Evolutionary conservation across 257 asterid genomes (phyloP), one percentile per base, ranked within the genome.

Genomic region (Linaria vulgaris): DNA sequence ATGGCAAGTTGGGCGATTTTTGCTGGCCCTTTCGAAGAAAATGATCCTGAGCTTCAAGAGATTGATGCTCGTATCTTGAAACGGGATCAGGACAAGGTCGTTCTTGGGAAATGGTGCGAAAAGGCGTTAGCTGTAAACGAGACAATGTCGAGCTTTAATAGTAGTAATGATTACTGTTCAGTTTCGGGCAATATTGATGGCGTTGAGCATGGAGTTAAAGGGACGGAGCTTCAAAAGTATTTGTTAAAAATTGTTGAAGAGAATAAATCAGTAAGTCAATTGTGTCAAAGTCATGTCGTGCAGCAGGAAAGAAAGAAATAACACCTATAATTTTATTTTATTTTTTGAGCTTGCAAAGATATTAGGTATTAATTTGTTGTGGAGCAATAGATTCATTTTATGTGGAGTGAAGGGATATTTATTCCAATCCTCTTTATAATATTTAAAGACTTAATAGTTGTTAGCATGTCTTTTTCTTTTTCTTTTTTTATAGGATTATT

Each of bases 91-190:
- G 74, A 73, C 16, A 25, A 61, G 47, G 25, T 79, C 1, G 80
- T 70, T 68, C 69, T 64, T 0, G 88, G 88, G 19, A 76, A 73
- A 61, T 85, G 92, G 88, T 78, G 88, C 73, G 12, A 0, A 5
- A 21, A 14, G n/a, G 59, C 39, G 34, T 48, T 48, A 34, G n/a
- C 20, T 13, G 17, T 3, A 34, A 63, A 73, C 30, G 46, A 74
- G 34, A 62, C 50, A 11, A 34, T 34, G 13, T 1, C 30, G n/a
- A 65, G 20, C 64, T 27, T 34, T 17, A 68, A 45, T 38, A 38
- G 49, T 44, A 41, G 58, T 57, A 43, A 45, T 8, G 70, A 78
- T 30, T 70, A 54, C 4, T 77, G 76, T 47, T 66, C 79, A 8
- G 21, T 20, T 9, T 66, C 56, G 80, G 79, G 73, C 52, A 79